Evolutionary conservation across 768 basidiomycete species (phyloP).

Genomic region (Phlegmacium glaucopus): DNA sequence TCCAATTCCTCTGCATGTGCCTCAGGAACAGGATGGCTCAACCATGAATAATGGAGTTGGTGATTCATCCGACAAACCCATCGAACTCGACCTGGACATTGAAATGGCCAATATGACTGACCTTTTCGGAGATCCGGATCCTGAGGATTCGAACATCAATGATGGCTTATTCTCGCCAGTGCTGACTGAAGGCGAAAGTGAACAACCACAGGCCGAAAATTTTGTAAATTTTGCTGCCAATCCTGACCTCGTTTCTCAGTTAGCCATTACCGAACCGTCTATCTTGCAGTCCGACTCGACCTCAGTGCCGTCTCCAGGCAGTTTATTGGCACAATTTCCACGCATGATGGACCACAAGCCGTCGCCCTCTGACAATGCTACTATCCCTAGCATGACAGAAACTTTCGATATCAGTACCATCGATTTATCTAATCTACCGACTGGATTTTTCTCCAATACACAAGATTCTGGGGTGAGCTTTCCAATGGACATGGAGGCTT

Average conservation of each 20-base stretch:
- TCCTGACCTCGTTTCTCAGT: slow-evolving; percentile 8
- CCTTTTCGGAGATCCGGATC: slow-evolving; percentile 48
- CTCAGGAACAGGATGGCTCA: slow-evolving; percentile 22
- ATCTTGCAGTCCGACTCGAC: slow-evolving; percentile 7
- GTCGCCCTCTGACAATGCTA: slow-evolving; percentile 22
- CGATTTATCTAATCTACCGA: slow-evolving; percentile 42
- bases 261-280: slow-evolving; percentile 1
- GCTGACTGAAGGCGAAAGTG: slow-evolving; percentile 8
- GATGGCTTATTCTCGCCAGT: slow-evolving; percentile 54
- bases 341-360: slow-evolving; percentile 16
- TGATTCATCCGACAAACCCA: slow-evolving; percentile 75
- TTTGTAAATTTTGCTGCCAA: slow-evolving; percentile 20
- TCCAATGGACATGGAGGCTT: slow-evolving; percentile 49
- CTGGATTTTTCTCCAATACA: slow-evolving; percentile 38
- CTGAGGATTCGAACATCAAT: slow-evolving; percentile 29
- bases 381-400: slow-evolving; percentile 17
- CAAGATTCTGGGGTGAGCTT: slow-evolving; percentile 42
- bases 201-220: slow-evolving; percentile 11
- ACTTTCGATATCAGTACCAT: slow-evolving; percentile 48
- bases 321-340: slow-evolving; percentile 42
- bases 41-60: slow-evolving; percentile 36
- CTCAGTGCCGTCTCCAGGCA: slow-evolving; percentile 35
- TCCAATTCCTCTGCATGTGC: slow-evolving; percentile 22
- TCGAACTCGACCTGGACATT: slow-evolving; percentile 75
- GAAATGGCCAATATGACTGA: slow-evolving; percentile 53